Conservation (phyloP, 225 moss, liverwort and hornwort species). For the Sphagnum contortum region DNA sequence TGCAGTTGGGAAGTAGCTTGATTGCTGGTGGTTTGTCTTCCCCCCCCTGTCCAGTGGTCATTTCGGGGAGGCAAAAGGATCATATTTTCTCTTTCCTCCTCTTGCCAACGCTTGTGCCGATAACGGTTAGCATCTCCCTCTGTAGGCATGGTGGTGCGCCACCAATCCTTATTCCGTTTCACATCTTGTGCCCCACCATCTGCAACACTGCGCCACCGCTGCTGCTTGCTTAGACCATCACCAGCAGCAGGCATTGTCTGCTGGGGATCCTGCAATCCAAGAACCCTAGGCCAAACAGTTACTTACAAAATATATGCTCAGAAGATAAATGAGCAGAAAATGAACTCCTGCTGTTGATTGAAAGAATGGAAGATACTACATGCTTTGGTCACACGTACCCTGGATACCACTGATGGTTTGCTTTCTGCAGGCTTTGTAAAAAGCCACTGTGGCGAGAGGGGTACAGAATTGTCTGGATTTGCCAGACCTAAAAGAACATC, state of each 20-base stretch:
- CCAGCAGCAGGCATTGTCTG: slow-evolving; percentile 62
- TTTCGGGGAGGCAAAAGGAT: slow-evolving; percentile 25
- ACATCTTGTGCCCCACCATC: slow-evolving; percentile 31
- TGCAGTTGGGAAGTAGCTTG: slow-evolving; percentile 1
- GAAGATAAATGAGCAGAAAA: background rate
- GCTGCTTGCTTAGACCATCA: slow-evolving; percentile 53
- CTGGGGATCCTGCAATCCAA: slow-evolving; percentile 56
- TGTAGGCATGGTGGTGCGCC: slow-evolving; percentile 44
- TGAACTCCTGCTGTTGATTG: background rate
- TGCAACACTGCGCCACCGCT: slow-evolving; percentile 48
- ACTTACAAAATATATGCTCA: background rate
- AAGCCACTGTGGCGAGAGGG: slow-evolving; percentile 96
- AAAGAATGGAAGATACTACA: background rate
- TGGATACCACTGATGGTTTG: slow-evolving; percentile 58
- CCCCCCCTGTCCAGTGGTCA: slow-evolving; percentile 58
- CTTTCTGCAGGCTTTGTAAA: slow-evolving; percentile 80
- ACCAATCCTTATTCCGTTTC: slow-evolving; percentile 56
- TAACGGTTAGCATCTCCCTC: slow-evolving; percentile 45
- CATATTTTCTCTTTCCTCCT: slow-evolving; percentile 59
- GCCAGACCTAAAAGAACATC: slow-evolving; percentile 48
- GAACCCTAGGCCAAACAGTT: background rate
- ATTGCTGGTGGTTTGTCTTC: slow-evolving; percentile 23
- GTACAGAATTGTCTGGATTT: slow-evolving; percentile 66
- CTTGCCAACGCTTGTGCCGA: slow-evolving; percentile 60
- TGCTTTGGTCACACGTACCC: slow-evolving; percentile 29